phyloP scores from a whole-genome alignment of 1,284 basidiomycete species.

The Leccinum pachyderme region DNA sequence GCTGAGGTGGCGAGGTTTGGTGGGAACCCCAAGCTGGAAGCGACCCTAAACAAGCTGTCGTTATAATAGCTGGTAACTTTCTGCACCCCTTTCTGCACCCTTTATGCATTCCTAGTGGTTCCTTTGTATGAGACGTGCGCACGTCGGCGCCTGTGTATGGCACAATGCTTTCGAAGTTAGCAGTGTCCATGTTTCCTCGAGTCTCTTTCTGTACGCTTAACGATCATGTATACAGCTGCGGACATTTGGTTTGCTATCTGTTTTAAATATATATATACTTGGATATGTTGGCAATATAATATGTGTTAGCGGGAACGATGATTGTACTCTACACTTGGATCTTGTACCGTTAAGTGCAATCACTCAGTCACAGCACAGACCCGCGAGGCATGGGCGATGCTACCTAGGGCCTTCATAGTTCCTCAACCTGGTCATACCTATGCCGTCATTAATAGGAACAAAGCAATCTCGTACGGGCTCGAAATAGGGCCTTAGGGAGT shows the following conservation, averaged over 20 bases:
- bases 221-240: background rate
- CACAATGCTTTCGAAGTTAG: background rate
- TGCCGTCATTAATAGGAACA: background rate
- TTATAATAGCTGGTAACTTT: background rate
- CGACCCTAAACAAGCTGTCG: conserved; percentile 21
- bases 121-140: background rate
- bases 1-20: conserved; percentile 25
- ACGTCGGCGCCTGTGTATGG: background rate
- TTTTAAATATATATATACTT: background rate
- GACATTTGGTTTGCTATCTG: background rate
- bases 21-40: conserved; percentile 25
- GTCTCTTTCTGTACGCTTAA: background rate
- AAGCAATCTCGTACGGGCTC: background rate
- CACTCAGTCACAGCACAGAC: background rate
- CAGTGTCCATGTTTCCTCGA: background rate
- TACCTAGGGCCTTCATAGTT: background rate
- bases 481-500: background rate
- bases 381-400: background rate
- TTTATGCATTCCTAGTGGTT: background rate
- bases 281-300: background rate
- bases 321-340: background rate
- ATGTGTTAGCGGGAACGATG: background rate
- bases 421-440: background rate
- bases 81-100: background rate
- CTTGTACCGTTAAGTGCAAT: background rate